Evolutionary conservation across 2,329 filamentous ascomycete genomes (phyloP).

Genomic region (Cladophialophora yegresii): DNA sequence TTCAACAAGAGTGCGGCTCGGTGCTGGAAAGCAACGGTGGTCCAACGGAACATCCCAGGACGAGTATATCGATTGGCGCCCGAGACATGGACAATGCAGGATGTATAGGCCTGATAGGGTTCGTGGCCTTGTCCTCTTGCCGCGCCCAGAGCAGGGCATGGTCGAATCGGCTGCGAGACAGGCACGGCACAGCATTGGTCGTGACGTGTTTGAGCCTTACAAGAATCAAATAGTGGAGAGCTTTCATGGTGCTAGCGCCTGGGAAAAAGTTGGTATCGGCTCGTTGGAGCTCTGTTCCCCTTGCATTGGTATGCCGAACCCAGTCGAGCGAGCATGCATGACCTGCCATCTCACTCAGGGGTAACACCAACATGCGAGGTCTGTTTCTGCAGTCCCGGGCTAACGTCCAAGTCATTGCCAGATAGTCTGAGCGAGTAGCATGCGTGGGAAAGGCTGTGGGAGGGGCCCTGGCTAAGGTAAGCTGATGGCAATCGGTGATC

Average conservation of each 20-base stretch:
- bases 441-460: conserved; percentile 7
- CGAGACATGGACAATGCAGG: not conserved
- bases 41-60: not conserved
- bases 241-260: conserved; percentile 12
- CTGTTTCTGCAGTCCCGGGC: not conserved
- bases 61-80: not conserved
- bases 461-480: not conserved
- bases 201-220: conserved; percentile 20
- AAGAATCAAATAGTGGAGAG: conserved; percentile 5
- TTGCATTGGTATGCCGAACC: conserved; percentile 15
- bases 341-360: conserved; percentile 12
- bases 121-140: not conserved
- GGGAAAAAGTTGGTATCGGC: conserved; percentile 15
- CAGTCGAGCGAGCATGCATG: conserved; percentile 3
- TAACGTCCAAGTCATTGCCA: not conserved
- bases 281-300: not conserved
- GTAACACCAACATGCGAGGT: conserved; percentile 13
- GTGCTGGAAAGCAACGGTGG: not conserved
- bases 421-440: conserved; percentile 17
- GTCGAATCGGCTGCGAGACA: not conserved
- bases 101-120: not conserved
- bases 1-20: conserved; percentile 1
- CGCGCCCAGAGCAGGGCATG: not conserved
- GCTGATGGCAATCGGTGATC: conserved; percentile 4
- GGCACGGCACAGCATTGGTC: not conserved